Evolutionary conservation across 129 eudicot genomes (phyloP).

Genomic region (Daucus carota): DNA sequence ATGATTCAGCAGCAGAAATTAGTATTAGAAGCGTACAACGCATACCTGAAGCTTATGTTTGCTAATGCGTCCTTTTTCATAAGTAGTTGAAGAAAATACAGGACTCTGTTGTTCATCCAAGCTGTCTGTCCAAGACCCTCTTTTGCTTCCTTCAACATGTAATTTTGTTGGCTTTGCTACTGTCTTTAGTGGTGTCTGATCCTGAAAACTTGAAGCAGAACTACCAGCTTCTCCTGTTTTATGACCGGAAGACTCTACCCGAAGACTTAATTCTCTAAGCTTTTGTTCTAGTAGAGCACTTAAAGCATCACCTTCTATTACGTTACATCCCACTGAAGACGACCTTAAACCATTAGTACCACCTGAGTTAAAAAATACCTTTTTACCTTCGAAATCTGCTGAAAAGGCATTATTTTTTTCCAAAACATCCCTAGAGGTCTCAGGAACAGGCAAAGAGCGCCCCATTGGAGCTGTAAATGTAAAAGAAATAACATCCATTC

Average conservation of each 20-base stretch:
- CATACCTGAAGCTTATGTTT: conserved; percentile 41
- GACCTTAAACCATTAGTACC: conserved; percentile 23
- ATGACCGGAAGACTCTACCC: conserved; percentile 29
- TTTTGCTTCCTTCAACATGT: conserved; percentile 17
- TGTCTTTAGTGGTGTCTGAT: conserved; percentile 16
- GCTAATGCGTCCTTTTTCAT: conserved; percentile 23
- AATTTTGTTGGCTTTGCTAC: conserved; percentile 6
- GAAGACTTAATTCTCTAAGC: conserved; percentile 49
- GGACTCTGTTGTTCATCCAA: conserved; percentile 21
- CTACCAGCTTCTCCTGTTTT: conserved; percentile 15
- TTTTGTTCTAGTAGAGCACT: conserved; percentile 72
- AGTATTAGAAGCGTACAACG: neutral
- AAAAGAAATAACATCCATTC: conserved; percentile 69
- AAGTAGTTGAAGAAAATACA: conserved; percentile 23
- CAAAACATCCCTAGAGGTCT: conserved; percentile 16
- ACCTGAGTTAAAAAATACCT: conserved; percentile 19
- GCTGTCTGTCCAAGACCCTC: conserved; percentile 20
- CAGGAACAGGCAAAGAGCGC: conserved; percentile 25
- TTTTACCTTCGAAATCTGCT: conserved; percentile 33
- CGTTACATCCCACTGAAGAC: conserved; percentile 34
- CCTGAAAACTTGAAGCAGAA: conserved; percentile 33
- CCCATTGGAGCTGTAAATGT: conserved; percentile 85
- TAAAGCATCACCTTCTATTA: conserved; percentile 65
- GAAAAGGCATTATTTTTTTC: conserved; percentile 9
- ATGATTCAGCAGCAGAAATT: neutral